Evolutionary conservation across 306 rosid species (phyloP).

Genomic region (Quercus gilva): DNA sequence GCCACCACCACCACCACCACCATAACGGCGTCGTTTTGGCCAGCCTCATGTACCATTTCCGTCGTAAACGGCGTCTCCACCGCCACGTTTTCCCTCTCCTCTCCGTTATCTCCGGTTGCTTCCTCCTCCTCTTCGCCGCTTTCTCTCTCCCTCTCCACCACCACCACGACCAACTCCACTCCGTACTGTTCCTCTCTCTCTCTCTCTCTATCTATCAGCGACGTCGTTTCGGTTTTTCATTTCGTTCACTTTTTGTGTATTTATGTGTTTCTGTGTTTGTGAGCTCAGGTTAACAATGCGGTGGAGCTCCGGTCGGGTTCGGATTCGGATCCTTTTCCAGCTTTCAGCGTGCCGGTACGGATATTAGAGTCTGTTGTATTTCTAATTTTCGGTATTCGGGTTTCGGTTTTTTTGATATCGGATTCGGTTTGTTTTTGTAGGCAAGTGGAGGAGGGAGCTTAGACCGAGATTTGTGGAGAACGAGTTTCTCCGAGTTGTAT

Average conservation of each 20-base stretch:
- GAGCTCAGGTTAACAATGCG: constrained; percentile 26
- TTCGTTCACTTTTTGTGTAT: neutral
- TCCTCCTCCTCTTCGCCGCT: constrained; percentile 49
- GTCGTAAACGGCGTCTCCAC: constrained; percentile 29
- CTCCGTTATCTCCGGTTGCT: constrained; percentile 47
- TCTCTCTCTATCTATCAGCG: neutral
- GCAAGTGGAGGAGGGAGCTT: constrained; percentile 45
- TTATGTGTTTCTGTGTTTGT: neutral
- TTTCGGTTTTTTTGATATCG: neutral
- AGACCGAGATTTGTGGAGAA: constrained; percentile 63
- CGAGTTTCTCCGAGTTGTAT: constrained; percentile 41
- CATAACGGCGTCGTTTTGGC: constrained; percentile 21
- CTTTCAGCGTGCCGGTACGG: constrained; percentile 40
- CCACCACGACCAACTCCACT: constrained; percentile 19
- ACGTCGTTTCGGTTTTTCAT: neutral
- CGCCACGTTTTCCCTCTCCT: constrained; percentile 44
- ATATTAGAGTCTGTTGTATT: neutral
- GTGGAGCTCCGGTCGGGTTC: constrained; percentile 11
- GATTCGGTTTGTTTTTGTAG: constrained; percentile 19
- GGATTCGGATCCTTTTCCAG: constrained; percentile 14
- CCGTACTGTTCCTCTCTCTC: constrained; percentile 8
- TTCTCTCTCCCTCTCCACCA: constrained; percentile 43
- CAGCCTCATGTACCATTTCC: constrained; percentile 16
- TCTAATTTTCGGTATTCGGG: constrained; percentile 2
- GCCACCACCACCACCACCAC: neutral